Conservation (phyloP, 495 filamentous ascomycete genomes). For the Bacidia rubella region DNA sequence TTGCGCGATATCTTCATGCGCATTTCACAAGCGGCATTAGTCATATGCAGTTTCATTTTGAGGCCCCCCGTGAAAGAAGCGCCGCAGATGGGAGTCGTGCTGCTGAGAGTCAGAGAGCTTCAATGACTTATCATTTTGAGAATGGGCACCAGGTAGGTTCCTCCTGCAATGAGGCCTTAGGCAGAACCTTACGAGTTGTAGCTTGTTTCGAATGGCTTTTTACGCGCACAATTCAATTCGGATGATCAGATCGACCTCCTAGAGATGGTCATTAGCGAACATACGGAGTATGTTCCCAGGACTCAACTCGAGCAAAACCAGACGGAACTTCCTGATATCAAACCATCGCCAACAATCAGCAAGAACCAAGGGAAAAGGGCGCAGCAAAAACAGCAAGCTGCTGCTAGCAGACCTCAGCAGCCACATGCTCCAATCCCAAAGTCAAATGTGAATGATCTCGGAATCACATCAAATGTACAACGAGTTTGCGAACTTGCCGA, state of each 20-base stretch:
- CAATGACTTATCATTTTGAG: slow-evolving; percentile 60
- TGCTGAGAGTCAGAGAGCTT: slow-evolving; percentile 48
- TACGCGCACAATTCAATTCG: slow-evolving; percentile 52
- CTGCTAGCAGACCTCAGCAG: slow-evolving; percentile 14
- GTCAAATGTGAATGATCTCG: slow-evolving; percentile 49
- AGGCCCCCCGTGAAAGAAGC: slow-evolving; percentile 40
- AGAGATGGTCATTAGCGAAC: slow-evolving; percentile 47
- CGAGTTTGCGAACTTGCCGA: slow-evolving; percentile 64
- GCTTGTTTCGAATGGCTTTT: slow-evolving; percentile 48
- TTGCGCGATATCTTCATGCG: slow-evolving; percentile 69
- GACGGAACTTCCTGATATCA: slow-evolving; percentile 43
- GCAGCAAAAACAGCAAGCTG: slow-evolving; percentile 28
- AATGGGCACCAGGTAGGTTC: slow-evolving; percentile 56
- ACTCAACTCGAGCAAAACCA: slow-evolving; percentile 28
- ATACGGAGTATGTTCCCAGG: slow-evolving; percentile 58
- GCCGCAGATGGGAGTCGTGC: slow-evolving; percentile 47
- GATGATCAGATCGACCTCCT: slow-evolving; percentile 61
- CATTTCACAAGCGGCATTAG: slow-evolving; percentile 74
- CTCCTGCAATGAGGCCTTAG: not conserved
- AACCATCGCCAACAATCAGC: slow-evolving; percentile 54
- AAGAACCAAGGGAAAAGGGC: slow-evolving; percentile 43
- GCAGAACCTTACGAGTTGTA: slow-evolving; percentile 24
- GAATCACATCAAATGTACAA: slow-evolving; percentile 42
- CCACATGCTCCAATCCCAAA: slow-evolving; percentile 43
- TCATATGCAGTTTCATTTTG: slow-evolving; percentile 63